phyloP scores from a whole-genome alignment of 225 moss, liverwort and hornwort genomes.

The Marchantia paleacea region DNA sequence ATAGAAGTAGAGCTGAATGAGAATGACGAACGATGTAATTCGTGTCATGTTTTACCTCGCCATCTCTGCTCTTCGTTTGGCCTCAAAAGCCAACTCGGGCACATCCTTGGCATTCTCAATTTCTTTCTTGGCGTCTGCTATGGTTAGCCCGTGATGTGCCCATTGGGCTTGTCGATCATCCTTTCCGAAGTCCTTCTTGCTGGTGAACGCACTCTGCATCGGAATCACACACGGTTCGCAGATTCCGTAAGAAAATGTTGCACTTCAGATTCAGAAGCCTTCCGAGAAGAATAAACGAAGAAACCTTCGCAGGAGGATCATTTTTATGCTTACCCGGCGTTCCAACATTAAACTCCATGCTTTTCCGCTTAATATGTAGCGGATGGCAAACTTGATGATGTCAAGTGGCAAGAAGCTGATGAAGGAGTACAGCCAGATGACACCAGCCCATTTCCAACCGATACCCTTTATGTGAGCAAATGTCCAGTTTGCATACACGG shows the following conservation, averaged over 20 bases:
- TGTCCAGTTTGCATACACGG: constrained; percentile 43
- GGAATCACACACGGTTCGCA: too few species aligned
- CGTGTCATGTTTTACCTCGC: constrained; percentile 24
- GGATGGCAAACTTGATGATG: constrained; percentile 40
- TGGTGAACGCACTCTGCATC: constrained; percentile 59
- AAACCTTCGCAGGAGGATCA: too few species aligned
- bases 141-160: constrained; percentile 71
- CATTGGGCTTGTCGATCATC: constrained; percentile 69
- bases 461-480: constrained; percentile 39
- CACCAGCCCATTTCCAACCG: constrained; percentile 45
- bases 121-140: constrained; percentile 25
- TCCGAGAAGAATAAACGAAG: neutral
- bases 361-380: constrained; percentile 62
- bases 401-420: constrained; percentile 39
- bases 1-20: neutral
- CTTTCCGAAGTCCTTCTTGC: constrained; percentile 69
- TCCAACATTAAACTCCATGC: constrained; percentile 63
- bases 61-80: constrained; percentile 41
- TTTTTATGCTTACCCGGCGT: constrained; percentile 19
- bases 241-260: neutral
- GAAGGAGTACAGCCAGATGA: constrained; percentile 43
- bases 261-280: neutral
- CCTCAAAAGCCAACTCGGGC: constrained; percentile 33
- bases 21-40: neutral
- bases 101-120: neutral